These are phyloP conservation scores for Talaromyces sp. DNA, from an alignment of 2,329 filamentous ascomycete species.

Conservation along the genomic window DNA sequence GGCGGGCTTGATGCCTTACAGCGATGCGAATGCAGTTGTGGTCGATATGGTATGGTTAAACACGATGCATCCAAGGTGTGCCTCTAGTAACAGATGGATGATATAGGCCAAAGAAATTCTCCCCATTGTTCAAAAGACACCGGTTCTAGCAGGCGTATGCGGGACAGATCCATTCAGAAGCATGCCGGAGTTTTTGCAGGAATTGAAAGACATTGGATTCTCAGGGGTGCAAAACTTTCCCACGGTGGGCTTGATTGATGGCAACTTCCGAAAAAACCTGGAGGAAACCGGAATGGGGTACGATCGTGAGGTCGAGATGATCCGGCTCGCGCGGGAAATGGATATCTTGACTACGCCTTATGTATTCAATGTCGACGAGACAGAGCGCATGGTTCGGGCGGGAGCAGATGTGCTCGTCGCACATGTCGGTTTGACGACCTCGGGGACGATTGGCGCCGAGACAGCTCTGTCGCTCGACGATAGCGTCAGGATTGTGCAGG, in stretches of 20 bases:
- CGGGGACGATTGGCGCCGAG: constrained; percentile 60
- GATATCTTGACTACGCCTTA: constrained; percentile 66
- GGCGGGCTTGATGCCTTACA: constrained; percentile 67
- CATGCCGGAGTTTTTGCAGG: constrained; percentile 56
- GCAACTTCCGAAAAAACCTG: constrained; percentile 61
- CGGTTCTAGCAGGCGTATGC: constrained; percentile 67
- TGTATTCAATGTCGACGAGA: constrained; percentile 62
- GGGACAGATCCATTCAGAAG: constrained; percentile 65
- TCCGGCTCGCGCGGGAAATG: constrained; percentile 55
- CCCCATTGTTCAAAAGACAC: constrained; percentile 58
- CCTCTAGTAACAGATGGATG: background rate
- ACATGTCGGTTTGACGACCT: constrained; percentile 64
- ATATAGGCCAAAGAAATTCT: constrained; percentile 59
- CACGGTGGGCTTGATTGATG: constrained; percentile 67
- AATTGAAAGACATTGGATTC: constrained; percentile 61
- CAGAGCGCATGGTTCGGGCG: constrained; percentile 57
- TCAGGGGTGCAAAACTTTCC: constrained; percentile 70
- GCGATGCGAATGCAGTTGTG: constrained; percentile 66
- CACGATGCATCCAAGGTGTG: constrained; percentile 3
- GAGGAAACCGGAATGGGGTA: constrained; percentile 72
- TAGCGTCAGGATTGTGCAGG: constrained; percentile 58
- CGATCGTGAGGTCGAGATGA: constrained; percentile 62
- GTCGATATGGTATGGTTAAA: constrained; percentile 56
- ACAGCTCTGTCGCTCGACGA: constrained; percentile 61
- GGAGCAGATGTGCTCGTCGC: constrained; percentile 65